A percentile compares a stretch with the other conserved stretches of the same genome.
phyloP scores from a whole-genome alignment of 345 rosid species.

The Gossypium thurberi region DNA sequence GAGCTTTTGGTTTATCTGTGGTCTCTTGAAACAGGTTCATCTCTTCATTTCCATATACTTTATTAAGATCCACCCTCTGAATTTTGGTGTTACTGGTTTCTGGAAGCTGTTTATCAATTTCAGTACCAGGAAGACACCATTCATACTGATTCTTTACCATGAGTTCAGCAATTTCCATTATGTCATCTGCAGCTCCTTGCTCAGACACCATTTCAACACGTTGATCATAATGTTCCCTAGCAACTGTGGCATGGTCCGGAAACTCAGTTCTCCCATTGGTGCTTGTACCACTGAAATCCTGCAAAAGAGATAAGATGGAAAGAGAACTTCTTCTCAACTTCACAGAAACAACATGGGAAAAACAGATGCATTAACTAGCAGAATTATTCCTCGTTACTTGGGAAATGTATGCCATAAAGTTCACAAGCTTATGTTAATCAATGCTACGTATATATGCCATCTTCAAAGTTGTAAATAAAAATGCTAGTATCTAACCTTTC shows the following conservation, averaged over 20 bases:
- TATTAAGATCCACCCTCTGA: conserved; percentile 39
- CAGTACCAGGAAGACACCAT: conserved; percentile 68
- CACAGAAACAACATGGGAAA: background rate
- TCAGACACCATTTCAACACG: conserved; percentile 41
- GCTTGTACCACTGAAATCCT: conserved; percentile 48
- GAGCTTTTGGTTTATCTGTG: conserved; percentile 28
- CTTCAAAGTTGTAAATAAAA: background rate
- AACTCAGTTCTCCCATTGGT: conserved; percentile 33
- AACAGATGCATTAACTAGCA: background rate
- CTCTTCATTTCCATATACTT: conserved; percentile 31
- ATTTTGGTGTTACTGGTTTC: conserved; percentile 28
- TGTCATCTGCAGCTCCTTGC: conserved; percentile 56
- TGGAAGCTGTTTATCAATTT: conserved; percentile 30
- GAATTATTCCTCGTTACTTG: conserved; percentile 1
- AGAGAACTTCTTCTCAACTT: background rate
- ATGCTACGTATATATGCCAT: background rate
- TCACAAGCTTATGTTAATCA: background rate
- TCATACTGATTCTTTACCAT: conserved; percentile 88
- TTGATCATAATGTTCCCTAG: conserved; percentile 27
- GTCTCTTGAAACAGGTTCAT: conserved; percentile 34
- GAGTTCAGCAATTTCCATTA: conserved; percentile 91
- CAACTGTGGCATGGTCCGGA: conserved; percentile 24
- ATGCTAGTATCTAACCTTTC: background rate
- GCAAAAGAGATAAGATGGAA: conserved; percentile 17
- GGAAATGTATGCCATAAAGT: background rate